Evolutionary conservation across 108 stramenopile species (phyloP), one percentile per base, ranked within the genome.

Genomic region (Skeletonema potamos): DNA sequence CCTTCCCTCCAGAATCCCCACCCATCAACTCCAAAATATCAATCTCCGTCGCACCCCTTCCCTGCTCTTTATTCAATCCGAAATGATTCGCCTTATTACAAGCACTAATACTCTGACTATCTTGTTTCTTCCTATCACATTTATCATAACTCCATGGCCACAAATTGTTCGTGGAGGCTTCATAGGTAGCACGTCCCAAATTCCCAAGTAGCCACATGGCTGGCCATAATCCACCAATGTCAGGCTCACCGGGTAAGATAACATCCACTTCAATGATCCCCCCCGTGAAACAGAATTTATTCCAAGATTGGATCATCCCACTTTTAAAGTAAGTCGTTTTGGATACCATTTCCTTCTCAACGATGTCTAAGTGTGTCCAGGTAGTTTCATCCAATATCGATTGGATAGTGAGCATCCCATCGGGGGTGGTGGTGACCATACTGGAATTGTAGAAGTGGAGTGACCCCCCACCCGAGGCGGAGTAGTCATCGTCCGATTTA

Each of bases 261-360:
- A 95, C 89, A 72, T 89, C 87, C 30, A 97, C 89, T 78, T 97
- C 97, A 17, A 99, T 67, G 32, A 97, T 92, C 9, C 98, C 98
- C 39, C 98, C 98, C 10, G 96, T 96, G 69, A 97, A 99, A 72
- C 98, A 99, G 74, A 99, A 97, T 79, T 99, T 99, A 78, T 99
- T 84, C 98, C 98, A 99, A 30, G 77, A 74, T 60, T 96, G 96
- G 9, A 99, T 58, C 96, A 97, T 97, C 0, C 95, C 98, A 12
- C 85, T 85, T 41, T 88, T 88, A 76, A 84, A 96, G 51, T 91
- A 13, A 6, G 44, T 46, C 18, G 44, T 46, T 20, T 46, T 46
- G 2, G n/a, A 6, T 2, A 46, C 44, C n/a, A 18, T 11, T 27
- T 77, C 63, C 62, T 91, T 88, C 24, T 92, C 83, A 34, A 95